Evolutionary conservation across 192 early-diverging fungal species (phyloP).

Genomic region (Dimargaris verticillata): DNA sequence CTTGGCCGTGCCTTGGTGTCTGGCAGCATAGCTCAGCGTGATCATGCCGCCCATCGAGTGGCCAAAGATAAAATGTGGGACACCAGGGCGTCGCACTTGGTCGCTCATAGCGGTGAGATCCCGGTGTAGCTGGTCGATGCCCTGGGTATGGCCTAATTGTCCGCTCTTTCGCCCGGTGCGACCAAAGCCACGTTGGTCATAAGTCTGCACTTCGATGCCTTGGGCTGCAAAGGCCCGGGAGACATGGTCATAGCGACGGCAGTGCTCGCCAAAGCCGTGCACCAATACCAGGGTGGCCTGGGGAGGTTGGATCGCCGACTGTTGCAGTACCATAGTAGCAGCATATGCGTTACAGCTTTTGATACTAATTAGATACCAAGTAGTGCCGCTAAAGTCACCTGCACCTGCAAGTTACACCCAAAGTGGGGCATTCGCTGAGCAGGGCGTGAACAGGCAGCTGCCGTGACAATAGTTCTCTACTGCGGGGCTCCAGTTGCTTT

Average conservation of each 20-base stretch:
- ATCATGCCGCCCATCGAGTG: slow-evolving; percentile 37
- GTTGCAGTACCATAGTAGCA: neutral
- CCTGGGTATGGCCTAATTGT: slow-evolving; percentile 24
- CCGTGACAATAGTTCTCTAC: neutral
- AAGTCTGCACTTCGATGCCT: slow-evolving; percentile 32
- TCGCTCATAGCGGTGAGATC: slow-evolving; percentile 27
- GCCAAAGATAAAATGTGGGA: slow-evolving; percentile 37
- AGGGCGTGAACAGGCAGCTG: neutral
- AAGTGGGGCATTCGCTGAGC: neutral
- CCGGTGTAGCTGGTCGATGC: slow-evolving; percentile 15
- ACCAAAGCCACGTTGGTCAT: slow-evolving; percentile 48
- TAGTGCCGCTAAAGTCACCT: neutral
- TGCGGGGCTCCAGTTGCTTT: neutral
- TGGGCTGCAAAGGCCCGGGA: slow-evolving; percentile 24
- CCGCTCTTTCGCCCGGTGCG: slow-evolving; percentile 25
- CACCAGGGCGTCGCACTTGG: slow-evolving; percentile 16
- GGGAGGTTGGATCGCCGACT: slow-evolving; percentile 17
- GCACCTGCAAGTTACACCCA: neutral
- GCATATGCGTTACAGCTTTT: neutral
- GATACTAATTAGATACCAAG: neutral
- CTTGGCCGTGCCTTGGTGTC: slow-evolving; percentile 7
- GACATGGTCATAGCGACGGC: slow-evolving; percentile 34
- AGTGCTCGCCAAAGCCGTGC: slow-evolving; percentile 48
- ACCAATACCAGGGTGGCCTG: slow-evolving; percentile 30
- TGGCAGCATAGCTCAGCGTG: slow-evolving; percentile 17